phyloP scores from a whole-genome alignment of 2,329 filamentous ascomycete genomes.

The Arthrobotrys iridis region DNA sequence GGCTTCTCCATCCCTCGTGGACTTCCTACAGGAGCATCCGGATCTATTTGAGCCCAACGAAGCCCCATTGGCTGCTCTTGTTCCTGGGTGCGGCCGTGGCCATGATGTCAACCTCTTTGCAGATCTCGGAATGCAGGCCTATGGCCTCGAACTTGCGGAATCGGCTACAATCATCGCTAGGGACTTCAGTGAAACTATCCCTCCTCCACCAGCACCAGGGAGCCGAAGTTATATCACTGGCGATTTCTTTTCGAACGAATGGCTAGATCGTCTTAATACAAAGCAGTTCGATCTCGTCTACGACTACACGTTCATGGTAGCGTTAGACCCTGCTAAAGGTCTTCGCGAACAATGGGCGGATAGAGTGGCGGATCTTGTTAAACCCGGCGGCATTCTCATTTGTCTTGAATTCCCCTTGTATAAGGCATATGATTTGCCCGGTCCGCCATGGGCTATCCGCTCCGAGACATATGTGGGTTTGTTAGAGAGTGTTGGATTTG shows the following conservation, averaged over 20 bases:
- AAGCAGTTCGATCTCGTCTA: conserved; percentile 64
- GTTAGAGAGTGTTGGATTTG: conserved; percentile 55
- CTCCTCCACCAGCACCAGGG: conserved; percentile 22
- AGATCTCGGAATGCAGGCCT: conserved; percentile 78
- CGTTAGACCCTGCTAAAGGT: conserved; percentile 65
- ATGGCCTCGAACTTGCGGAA: conserved; percentile 75
- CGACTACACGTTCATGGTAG: conserved; percentile 69
- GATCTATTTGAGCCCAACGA: conserved; percentile 59
- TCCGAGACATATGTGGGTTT: conserved; percentile 55
- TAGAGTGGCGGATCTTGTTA: conserved; percentile 63
- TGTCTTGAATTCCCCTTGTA: conserved; percentile 63
- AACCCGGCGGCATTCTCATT: conserved; percentile 59
- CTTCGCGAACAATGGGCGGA: conserved; percentile 68
- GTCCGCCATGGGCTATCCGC: conserved; percentile 62
- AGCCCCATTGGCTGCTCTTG: conserved; percentile 68
- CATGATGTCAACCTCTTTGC: conserved; percentile 82
- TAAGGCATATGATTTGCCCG: conserved; percentile 60
- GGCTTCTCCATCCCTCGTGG: conserved; percentile 67
- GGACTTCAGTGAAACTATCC: conserved; percentile 28
- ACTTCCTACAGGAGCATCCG: conserved; percentile 65
- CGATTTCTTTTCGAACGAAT: conserved; percentile 41
- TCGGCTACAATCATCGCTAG: conserved; percentile 62
- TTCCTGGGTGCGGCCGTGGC: conserved; percentile 81
- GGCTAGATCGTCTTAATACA: conserved; percentile 29
- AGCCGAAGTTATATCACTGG: conserved; percentile 34